phyloP scores from a whole-genome alignment of 169 alveolate genomes.

The Plasmodium billcollinsi region DNA sequence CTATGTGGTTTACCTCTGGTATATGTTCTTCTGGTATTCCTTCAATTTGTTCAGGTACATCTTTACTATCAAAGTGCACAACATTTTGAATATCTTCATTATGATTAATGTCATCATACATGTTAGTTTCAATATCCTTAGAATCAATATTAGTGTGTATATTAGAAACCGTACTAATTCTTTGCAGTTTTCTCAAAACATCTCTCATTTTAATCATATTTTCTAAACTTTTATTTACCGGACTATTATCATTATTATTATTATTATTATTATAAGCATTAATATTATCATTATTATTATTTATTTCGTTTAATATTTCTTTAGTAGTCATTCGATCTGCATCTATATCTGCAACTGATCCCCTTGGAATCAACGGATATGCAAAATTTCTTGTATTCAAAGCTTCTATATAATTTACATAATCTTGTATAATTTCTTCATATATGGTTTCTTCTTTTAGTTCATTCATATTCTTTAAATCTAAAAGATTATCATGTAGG shows the following conservation, averaged over 20 bases:
- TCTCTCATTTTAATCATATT: background rate
- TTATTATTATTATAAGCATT: background rate
- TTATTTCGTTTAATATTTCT: constrained; percentile 37
- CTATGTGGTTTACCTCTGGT: background rate
- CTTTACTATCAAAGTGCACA: too few species aligned
- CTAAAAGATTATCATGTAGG: constrained; percentile 15
- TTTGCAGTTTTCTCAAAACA: background rate
- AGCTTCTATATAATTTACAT: constrained; percentile 33
- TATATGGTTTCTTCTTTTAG: constrained; percentile 53
- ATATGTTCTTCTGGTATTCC: background rate
- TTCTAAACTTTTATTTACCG: background rate
- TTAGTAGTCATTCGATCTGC: constrained; percentile 34
- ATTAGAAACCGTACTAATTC: background rate
- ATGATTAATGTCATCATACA: background rate
- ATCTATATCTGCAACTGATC: background rate
- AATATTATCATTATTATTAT: background rate
- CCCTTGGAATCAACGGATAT: constrained; percentile 54
- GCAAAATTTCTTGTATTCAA: constrained; percentile 13
- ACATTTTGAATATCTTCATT: background rate
- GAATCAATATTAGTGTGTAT: background rate
- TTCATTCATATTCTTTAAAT: constrained; percentile 15
- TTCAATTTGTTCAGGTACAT: background rate
- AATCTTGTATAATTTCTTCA: constrained; percentile 52
- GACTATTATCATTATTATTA: background rate
- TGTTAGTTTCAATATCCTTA: background rate